A percentile compares a stretch with the other conserved stretches of the same genome.
phyloP scores from a whole-genome alignment of 768 basidiomycete genomes.

The Boletus sp. region DNA sequence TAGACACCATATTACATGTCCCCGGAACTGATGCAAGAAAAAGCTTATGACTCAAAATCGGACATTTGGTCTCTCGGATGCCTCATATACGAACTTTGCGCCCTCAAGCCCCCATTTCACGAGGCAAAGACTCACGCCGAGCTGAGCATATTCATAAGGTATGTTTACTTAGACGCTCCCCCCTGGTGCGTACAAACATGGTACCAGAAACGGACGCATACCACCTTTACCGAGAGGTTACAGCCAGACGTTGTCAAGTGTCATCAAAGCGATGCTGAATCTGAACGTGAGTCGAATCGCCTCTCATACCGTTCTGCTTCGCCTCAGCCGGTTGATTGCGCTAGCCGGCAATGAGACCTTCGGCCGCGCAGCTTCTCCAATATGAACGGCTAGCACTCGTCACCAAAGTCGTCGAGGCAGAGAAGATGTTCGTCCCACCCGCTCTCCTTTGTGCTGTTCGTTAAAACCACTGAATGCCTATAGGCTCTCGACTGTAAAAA shows the following conservation, averaged over 20 bases:
- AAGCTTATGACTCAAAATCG: constrained; percentile 94
- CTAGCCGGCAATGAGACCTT: constrained; percentile 85
- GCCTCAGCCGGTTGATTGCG: not conserved
- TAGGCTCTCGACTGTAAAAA: constrained; percentile 65
- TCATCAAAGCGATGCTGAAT: constrained; percentile 86
- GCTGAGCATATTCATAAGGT: constrained; percentile 79
- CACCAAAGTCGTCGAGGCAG: constrained; percentile 69
- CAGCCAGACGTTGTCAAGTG: constrained; percentile 62
- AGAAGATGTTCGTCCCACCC: constrained; percentile 59
- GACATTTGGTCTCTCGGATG: constrained; percentile 99
- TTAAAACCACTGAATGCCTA: not conserved
- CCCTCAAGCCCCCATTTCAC: constrained; percentile 89
- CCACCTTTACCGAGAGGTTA: constrained; percentile 86
- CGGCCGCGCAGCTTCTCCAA: constrained; percentile 74
- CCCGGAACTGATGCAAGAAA: constrained; percentile 96
- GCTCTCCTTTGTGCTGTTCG: not conserved
- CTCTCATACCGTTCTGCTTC: not conserved
- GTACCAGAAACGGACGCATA: constrained; percentile 74
- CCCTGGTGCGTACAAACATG: not conserved
- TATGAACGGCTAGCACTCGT: constrained; percentile 74
- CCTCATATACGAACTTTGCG: constrained; percentile 94
- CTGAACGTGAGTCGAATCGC: constrained; percentile 57
- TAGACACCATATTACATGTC: constrained; percentile 99
- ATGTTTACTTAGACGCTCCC: constrained; percentile 13
- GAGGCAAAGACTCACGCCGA: constrained; percentile 89